phyloP scores from a whole-genome alignment of 345 rosid species.

The Mercurialis annua region DNA sequence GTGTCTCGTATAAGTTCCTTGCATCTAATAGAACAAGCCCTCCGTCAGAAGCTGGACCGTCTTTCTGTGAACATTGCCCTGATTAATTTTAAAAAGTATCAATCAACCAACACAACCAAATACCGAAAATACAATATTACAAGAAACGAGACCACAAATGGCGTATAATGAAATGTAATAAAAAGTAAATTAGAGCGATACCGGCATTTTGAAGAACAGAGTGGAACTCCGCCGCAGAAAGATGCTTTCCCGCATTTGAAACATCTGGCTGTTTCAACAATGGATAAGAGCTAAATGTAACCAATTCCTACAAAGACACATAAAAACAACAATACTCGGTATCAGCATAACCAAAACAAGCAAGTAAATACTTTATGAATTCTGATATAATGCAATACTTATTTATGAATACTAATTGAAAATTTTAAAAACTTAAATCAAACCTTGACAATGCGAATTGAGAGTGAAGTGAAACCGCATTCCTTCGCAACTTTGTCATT shows the following conservation, averaged over 20 bases:
- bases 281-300: constrained; percentile 72
- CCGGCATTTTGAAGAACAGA: constrained; percentile 65
- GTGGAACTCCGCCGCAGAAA: constrained; percentile 86
- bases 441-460: constrained; percentile 81
- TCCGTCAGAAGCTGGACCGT: constrained; percentile 32
- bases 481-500: constrained; percentile 70
- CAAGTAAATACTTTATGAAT: not conserved
- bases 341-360: constrained; percentile 1
- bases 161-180: not conserved
- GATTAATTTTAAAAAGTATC: too few relatives aligned
- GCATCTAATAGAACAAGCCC: constrained; percentile 77
- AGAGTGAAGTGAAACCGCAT: constrained; percentile 86
- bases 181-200: constrained; percentile 23
- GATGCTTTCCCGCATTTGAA: constrained; percentile 79
- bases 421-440: not conserved
- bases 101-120: not conserved
- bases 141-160: too few relatives aligned
- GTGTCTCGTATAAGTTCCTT: constrained; percentile 85
- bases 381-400: not conserved
- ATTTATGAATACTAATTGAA: not conserved
- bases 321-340: not conserved
- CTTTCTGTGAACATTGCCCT: constrained; percentile 35
- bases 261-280: constrained; percentile 58
- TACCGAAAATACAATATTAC: not conserved
- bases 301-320: constrained; percentile 59